These are phyloP conservation scores for Fusarium graminum DNA, from an alignment of 2,329 filamentous ascomycete genomes.

Conservation along the genomic window DNA sequence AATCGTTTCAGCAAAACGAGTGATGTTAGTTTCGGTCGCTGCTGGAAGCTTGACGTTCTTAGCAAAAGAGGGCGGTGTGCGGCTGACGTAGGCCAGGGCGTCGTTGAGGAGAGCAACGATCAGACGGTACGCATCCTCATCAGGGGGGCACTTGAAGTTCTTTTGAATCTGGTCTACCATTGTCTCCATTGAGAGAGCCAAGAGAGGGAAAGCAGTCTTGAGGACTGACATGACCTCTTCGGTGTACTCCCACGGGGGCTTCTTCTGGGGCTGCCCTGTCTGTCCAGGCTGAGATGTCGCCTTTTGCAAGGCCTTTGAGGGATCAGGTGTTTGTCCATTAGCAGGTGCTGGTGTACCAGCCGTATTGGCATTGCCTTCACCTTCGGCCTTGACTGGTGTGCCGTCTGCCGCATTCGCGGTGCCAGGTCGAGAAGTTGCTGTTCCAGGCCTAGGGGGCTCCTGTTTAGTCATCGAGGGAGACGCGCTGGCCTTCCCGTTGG, in stretches of 20 bases:
- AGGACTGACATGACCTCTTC: constrained; percentile 96
- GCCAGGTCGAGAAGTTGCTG: constrained; percentile 60
- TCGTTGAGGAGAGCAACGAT: constrained; percentile 99
- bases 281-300: constrained; percentile 29
- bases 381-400: constrained; percentile 61
- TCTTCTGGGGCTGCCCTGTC: constrained; percentile 64
- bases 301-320: constrained; percentile 44
- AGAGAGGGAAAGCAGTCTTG: constrained; percentile 95
- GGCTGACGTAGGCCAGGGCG: constrained; percentile 89
- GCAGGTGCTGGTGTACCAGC: constrained; percentile 47
- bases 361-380: constrained; percentile 52
- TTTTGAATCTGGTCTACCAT: constrained; percentile 99
- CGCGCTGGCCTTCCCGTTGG: constrained; percentile 60
- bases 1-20: constrained; percentile 95
- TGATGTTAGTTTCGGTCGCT: constrained; percentile 96
- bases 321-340: constrained; percentile 45
- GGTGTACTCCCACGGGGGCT: constrained; percentile 94
- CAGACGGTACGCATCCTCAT: constrained; percentile 96
- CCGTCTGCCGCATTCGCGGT: constrained; percentile 63
- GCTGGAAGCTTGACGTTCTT: constrained; percentile 90
- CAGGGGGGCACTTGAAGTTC: constrained; percentile 98
- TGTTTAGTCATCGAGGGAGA: constrained; percentile 67
- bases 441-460: constrained; percentile 59
- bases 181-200: constrained; percentile 98
- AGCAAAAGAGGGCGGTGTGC: constrained; percentile 87